Base-by-base conservation (phyloP, 2,329 filamentous ascomycete species). In the Pyrenochaeta sp. region DNA sequence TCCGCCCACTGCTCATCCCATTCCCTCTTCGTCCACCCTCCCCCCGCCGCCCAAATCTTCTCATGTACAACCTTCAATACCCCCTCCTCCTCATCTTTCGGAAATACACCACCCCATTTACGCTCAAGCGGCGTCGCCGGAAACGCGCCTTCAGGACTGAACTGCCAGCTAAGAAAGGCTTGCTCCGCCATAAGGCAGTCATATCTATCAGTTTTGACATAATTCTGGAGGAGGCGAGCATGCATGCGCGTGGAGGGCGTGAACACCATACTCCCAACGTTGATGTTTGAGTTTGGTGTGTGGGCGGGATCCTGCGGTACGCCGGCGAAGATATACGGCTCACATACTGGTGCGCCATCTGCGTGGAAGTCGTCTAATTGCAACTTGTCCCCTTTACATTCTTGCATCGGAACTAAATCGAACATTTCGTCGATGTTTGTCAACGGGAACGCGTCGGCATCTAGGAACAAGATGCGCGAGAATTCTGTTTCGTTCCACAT, bases 401-500 rank as follows among this genome's bases (percentile, higher is more conserved):
- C 34, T 28, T 71, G 62, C 6, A 60, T 15, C 0, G 58, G 58
- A 1, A 68, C 60, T 7, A 71, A 32, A 9, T 72, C 66, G 49
- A 77, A 74, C 58, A 77, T 68, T 6, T 53, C 59, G 45, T 77
- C 74, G 36, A 76, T 62, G 30, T 71, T 71, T 0, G 58, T 50
- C 3, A 75, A 52, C 0, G 74, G 73, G 12, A 76, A 73, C 0
- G 74, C 74, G 51, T 77, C 74, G 0, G 72, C 73, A 47, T 77
- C 74, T 3, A 77, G 58, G 51, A 74, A 77, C 0, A 72, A 42
- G 15, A 77, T 69, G 22, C 67, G 67, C n/a, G 50, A 52, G 49
- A 75, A 77, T 2, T 72, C 65, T 0, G 66, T 72, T 49, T 75
- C 68, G 7, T 64, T 66, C 73, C 72, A 77, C 71, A 77, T 76